Conservation (phyloP, 305 asterid species). For the Rubia occidens region DNA sequence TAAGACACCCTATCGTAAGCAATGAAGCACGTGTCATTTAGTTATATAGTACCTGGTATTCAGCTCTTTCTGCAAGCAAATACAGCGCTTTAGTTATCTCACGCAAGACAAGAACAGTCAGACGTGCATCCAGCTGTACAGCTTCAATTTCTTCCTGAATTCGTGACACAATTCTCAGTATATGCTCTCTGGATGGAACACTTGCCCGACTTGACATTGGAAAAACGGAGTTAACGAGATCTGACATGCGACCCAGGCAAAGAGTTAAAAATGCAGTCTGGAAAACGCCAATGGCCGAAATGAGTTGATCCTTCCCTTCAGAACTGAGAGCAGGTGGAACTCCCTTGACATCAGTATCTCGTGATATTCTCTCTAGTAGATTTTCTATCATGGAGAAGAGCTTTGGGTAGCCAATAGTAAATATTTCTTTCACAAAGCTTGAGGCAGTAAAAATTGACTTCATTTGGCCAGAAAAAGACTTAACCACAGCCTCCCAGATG, state of each 20-base stretch:
- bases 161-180: constrained; percentile 54
- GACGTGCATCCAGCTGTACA: constrained; percentile 72
- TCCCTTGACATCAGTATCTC: constrained; percentile 98
- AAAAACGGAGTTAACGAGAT: constrained; percentile 75
- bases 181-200: constrained; percentile 76
- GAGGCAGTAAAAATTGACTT: constrained; percentile 90
- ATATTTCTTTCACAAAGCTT: constrained; percentile 86
- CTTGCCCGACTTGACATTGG: constrained; percentile 82
- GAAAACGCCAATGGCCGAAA: constrained; percentile 58
- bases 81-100: constrained; percentile 72
- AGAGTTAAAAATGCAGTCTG: constrained; percentile 73
- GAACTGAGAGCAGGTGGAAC: constrained; percentile 78
- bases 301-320: constrained; percentile 79
- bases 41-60: constrained; percentile 58
- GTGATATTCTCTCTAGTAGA: constrained; percentile 85
- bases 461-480: constrained; percentile 89
- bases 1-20: neutral
- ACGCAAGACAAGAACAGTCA: constrained; percentile 78
- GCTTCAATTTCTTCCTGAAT: constrained; percentile 94
- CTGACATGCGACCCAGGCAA: constrained; percentile 69
- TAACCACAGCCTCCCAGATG: constrained; percentile 83
- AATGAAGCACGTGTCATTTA: neutral
- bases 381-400: constrained; percentile 69
- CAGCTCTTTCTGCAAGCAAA: constrained; percentile 79
- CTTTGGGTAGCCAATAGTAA: constrained; percentile 88